phyloP scores from a whole-genome alignment of 306 rosid species.

The Pyrus communis region DNA sequence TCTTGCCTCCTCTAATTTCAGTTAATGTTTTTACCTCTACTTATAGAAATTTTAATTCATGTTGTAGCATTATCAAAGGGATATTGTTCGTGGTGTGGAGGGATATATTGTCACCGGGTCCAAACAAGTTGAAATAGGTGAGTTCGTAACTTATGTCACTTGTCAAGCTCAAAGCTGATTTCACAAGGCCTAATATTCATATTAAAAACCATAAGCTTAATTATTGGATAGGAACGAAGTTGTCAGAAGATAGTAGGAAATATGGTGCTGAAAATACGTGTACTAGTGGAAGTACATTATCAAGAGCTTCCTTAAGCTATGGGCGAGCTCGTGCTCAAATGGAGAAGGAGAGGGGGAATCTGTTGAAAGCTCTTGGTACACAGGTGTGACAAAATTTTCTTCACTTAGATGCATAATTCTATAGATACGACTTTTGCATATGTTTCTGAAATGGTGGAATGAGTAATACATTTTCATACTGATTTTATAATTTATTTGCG shows the following conservation, averaged over 20 bases:
- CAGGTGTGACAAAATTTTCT: constrained; percentile 46
- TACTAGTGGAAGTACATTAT: constrained; percentile 77
- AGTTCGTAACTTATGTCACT: constrained; percentile 15
- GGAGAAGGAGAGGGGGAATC: constrained; percentile 90
- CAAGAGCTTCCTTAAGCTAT: constrained; percentile 71
- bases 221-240: constrained; percentile 69
- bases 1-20: constrained; percentile 13
- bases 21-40: not conserved
- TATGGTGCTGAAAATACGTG: constrained; percentile 95
- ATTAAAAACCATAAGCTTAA: constrained; percentile 7
- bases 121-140: constrained; percentile 94
- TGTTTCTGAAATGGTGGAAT: not conserved
- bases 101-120: constrained; percentile 94
- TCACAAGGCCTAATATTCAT: not conserved
- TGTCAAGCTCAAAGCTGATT: not conserved
- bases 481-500: not conserved
- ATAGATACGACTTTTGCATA: not conserved
- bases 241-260: constrained; percentile 95
- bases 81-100: constrained; percentile 94
- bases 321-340: constrained; percentile 86
- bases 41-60: constrained; percentile 6
- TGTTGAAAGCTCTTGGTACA: constrained; percentile 89
- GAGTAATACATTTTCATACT: not conserved
- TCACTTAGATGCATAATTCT: not conserved
- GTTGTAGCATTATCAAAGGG: constrained; percentile 93